These are phyloP conservation scores for Gymnopilus dilepis DNA, from an alignment of 768 basidiomycete species.

Conservation along the genomic window DNA sequence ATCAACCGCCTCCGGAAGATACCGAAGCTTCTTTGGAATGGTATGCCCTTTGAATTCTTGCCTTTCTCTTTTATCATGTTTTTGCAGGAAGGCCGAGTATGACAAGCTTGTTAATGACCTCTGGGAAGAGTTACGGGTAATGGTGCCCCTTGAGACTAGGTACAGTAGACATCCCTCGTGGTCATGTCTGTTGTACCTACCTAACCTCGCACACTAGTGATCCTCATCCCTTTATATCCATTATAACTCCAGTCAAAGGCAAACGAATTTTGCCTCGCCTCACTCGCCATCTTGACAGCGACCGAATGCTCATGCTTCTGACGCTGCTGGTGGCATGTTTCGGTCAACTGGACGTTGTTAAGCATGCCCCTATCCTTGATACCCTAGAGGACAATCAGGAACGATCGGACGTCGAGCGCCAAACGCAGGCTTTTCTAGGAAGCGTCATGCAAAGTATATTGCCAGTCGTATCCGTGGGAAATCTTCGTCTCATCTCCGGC, in stretches of 20 bases:
- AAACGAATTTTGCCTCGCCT: slow-evolving; percentile 91
- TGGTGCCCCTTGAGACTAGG: slow-evolving; percentile 94
- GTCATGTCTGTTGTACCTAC: background rate
- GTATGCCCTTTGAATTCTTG: slow-evolving; percentile 33
- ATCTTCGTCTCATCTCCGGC: slow-evolving; percentile 83
- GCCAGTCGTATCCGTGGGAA: slow-evolving; percentile 78
- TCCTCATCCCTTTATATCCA: slow-evolving; percentile 96
- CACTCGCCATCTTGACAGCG: slow-evolving; percentile 78
- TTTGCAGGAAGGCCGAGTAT: slow-evolving; percentile 60
- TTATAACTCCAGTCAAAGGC: slow-evolving; percentile 88
- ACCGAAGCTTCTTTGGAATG: slow-evolving; percentile 48
- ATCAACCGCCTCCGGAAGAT: slow-evolving; percentile 73
- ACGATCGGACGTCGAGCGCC: slow-evolving; percentile 76
- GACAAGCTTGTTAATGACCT: slow-evolving; percentile 66
- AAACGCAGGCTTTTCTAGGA: slow-evolving; percentile 88
- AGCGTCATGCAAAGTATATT: slow-evolving; percentile 88
- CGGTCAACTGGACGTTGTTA: slow-evolving; percentile 90
- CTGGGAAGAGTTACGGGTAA: slow-evolving; percentile 85
- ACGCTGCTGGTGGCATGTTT: slow-evolving; percentile 95
- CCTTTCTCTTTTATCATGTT: background rate
- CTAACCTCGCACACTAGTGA: slow-evolving; percentile 51
- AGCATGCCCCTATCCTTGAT: slow-evolving; percentile 76
- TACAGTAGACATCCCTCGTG: slow-evolving; percentile 31
- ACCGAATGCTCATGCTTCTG: slow-evolving; percentile 84
- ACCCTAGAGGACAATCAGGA: slow-evolving; percentile 63